Conservation (phyloP, 2,329 filamentous ascomycete genomes). For the Cytospora piceicola region DNA sequence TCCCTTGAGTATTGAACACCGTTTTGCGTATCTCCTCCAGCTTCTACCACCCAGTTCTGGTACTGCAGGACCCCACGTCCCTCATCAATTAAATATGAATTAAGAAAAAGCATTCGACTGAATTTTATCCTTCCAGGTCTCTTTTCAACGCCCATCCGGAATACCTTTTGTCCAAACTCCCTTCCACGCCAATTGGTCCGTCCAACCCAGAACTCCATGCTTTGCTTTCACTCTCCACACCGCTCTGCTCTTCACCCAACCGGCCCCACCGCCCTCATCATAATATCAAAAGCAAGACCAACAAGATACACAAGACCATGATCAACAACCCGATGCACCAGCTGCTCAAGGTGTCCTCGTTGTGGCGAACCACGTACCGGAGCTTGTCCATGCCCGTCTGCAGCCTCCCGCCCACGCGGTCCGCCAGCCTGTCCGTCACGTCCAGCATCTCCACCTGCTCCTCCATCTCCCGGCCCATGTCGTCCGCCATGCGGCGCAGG, state of each 20-base stretch:
- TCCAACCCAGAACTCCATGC: slow-evolving; percentile 12
- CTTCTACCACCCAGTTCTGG: not conserved
- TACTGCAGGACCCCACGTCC: not conserved
- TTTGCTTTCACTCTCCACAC: not conserved
- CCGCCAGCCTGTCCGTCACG: slow-evolving; percentile 80
- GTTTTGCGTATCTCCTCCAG: not conserved
- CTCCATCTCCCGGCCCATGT: slow-evolving; percentile 95
- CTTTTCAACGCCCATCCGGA: not conserved
- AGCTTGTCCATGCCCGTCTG: slow-evolving; percentile 87
- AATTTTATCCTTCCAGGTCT: not conserved
- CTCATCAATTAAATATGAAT: not conserved
- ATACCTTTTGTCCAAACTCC: not conserved
- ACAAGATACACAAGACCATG: slow-evolving; percentile 81
- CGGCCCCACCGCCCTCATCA: slow-evolving; percentile 39
- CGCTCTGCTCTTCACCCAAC: not conserved
- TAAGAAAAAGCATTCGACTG: not conserved
- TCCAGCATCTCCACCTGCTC: slow-evolving; percentile 91
- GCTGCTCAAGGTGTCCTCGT: slow-evolving; percentile 86
- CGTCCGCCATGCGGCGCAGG: slow-evolving; percentile 84
- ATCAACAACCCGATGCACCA: slow-evolving; percentile 92
- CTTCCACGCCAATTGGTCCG: not conserved
- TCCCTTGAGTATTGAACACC: too few species aligned
- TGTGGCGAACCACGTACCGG: slow-evolving; percentile 79
- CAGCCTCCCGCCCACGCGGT: slow-evolving; percentile 84
- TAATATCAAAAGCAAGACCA: slow-evolving; percentile 74